Conservation (phyloP, 225 moss, liverwort and hornwort genomes). For the Pleurozium schreberi region DNA sequence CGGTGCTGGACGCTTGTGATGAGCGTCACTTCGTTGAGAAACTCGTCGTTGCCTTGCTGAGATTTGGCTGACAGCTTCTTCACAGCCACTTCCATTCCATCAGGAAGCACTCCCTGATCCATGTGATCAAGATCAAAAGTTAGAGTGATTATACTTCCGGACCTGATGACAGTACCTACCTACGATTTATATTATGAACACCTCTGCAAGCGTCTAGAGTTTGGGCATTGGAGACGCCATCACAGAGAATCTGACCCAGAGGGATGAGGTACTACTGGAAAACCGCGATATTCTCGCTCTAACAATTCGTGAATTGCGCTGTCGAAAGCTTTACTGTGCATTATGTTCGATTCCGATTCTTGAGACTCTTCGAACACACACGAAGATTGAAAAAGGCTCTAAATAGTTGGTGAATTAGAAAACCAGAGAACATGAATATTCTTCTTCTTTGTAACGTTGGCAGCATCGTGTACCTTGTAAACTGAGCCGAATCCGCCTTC, state of each 20-base stretch:
- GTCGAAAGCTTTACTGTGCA: not conserved
- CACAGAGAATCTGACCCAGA: not conserved
- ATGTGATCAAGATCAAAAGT: not conserved
- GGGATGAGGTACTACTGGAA: not conserved
- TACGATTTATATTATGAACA: not conserved
- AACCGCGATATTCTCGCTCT: not conserved
- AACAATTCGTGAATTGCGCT: not conserved
- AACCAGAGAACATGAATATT: not conserved
- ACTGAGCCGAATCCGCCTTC: conserved; percentile 47
- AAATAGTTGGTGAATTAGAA: not conserved
- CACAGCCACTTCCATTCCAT: conserved; percentile 38
- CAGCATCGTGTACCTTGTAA: conserved; percentile 12
- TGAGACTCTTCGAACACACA: not conserved
- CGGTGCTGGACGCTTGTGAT: conserved; percentile 46
- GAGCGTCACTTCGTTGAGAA: conserved; percentile 43
- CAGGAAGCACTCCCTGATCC: conserved; percentile 34
- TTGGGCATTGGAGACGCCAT: not conserved
- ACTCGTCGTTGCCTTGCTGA: conserved; percentile 49
- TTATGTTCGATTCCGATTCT: not conserved
- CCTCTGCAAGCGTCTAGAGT: not conserved
- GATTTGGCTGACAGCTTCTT: conserved; percentile 46
- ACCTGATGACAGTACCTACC: not conserved
- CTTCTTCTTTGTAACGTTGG: not conserved
- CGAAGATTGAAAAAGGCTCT: not conserved
- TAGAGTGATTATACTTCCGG: not conserved